These are phyloP conservation scores for Cryphonectria parasitica DNA, from an alignment of 2,329 filamentous ascomycete genomes.

Conservation along the genomic window DNA sequence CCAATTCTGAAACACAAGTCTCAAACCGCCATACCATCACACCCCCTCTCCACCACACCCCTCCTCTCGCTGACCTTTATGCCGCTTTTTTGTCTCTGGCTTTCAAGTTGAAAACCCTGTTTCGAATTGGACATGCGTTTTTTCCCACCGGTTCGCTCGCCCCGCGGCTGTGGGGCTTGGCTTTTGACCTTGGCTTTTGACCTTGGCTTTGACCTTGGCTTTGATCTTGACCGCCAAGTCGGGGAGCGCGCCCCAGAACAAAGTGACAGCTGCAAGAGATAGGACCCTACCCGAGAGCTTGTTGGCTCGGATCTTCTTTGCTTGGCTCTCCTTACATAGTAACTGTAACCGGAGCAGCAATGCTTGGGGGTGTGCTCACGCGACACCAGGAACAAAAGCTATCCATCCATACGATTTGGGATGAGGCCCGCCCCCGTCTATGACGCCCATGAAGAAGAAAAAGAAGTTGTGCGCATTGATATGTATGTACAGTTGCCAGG, in stretches of 20 bases:
- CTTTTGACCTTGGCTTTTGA: no score
- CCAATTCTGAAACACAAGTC: conserved; percentile 9
- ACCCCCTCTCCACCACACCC: background rate
- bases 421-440: background rate
- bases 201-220: no score
- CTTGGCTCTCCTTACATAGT: background rate
- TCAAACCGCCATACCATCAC: conserved; percentile 7
- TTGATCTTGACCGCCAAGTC: background rate
- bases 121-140: background rate
- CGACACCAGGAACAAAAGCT: background rate
- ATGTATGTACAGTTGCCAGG: background rate
- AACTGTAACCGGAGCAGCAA: background rate
- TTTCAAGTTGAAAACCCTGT: background rate
- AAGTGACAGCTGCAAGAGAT: background rate
- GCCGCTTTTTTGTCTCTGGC: background rate
- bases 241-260: background rate
- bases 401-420: background rate
- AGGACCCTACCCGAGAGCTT: background rate
- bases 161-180: background rate
- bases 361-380: background rate
- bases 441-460: background rate
- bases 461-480: background rate
- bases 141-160: conserved; percentile 1
- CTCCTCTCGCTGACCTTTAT: conserved; percentile 3
- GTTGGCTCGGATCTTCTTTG: background rate